Base-by-base conservation (phyloP, 2,329 filamentous ascomycete genomes). In the Penicillium sp. region DNA sequence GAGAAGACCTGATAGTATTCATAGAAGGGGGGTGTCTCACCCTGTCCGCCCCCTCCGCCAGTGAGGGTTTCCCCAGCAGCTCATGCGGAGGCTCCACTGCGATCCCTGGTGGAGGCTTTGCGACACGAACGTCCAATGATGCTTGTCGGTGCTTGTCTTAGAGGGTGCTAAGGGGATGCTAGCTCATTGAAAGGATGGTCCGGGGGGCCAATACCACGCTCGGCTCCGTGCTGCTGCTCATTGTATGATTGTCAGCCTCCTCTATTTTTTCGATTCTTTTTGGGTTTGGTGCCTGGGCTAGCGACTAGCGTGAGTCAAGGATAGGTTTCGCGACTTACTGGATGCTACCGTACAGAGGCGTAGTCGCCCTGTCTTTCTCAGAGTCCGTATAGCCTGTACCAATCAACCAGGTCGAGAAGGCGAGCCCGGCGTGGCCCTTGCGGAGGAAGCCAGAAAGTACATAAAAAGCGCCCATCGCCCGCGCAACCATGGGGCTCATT, bases 31-130 rank as follows among this genome's bases (percentile, higher is more conserved):
- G 6, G 27, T 63, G 59, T 61, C 59, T 63, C 56, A 61, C 43
- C 22, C 36, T 41, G n/a, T 44, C 47, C 11, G 35, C 11, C 18
- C 47, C 47, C 46, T 44, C 52, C 47, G 36, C 54, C 59, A 59
- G 22, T 55, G 50, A 57, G 47, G 39, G 37, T 55, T 61, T 55
- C 56, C 60, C 58, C 58, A 58, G 62, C 58, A 59, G 60, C 60
- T 62, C 60, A 51, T 57, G 47, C 27, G 50, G 46, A 10, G 52
- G 50, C 50, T 62, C 60, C 60, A 62, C 61, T n/a, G 10, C 46
- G 40, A 59, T 57, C 56, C 55, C 55, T 27, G 33, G 18, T 44
- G 53, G 46, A 16, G 46, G 19, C 16, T 31, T 58, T 59, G 56
- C 56, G 56, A 56, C 61, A 35, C 51, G 13, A 47, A n/a, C 3